phyloP scores from a whole-genome alignment of 2,329 filamentous ascomycete genomes.

The Penicillium paneum region DNA sequence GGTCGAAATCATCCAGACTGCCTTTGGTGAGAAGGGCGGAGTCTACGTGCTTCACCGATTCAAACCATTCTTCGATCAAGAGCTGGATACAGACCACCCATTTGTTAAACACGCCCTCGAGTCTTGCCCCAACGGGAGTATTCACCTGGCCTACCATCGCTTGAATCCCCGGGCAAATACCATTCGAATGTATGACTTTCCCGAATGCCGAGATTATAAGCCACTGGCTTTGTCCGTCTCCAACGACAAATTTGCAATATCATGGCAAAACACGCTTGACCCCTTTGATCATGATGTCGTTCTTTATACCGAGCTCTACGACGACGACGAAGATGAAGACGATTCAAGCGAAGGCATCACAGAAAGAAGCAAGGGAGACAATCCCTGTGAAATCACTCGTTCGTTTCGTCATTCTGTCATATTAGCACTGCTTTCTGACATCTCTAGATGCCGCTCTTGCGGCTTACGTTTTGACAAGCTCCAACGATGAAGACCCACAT shows the following conservation, averaged over 20 bases:
- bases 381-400: constrained; percentile 16
- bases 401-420: constrained; percentile 4
- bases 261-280: constrained; percentile 33
- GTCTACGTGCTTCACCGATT: constrained; percentile 37
- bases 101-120: constrained; percentile 35
- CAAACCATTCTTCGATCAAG: constrained; percentile 22
- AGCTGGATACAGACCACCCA: constrained; percentile 24
- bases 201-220: constrained; percentile 28
- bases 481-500: constrained; percentile 1
- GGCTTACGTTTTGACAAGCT: constrained; percentile 18
- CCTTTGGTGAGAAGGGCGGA: constrained; percentile 20
- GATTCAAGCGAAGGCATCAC: too few relatives aligned
- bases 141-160: constrained; percentile 31
- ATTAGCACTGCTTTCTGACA: neutral
- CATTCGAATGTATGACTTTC: constrained; percentile 30
- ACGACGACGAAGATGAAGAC: neutral
- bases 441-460: constrained; percentile 21
- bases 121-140: constrained; percentile 17
- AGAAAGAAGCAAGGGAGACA: neutral
- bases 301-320: constrained; percentile 24
- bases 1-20: constrained; percentile 34
- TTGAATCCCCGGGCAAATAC: constrained; percentile 11
- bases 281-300: constrained; percentile 26
- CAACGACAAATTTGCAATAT: constrained; percentile 34
- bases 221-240: constrained; percentile 30